Evolutionary conservation across 2,329 filamentous ascomycete species (phyloP).

Genomic region (Fusarium sp.): DNA sequence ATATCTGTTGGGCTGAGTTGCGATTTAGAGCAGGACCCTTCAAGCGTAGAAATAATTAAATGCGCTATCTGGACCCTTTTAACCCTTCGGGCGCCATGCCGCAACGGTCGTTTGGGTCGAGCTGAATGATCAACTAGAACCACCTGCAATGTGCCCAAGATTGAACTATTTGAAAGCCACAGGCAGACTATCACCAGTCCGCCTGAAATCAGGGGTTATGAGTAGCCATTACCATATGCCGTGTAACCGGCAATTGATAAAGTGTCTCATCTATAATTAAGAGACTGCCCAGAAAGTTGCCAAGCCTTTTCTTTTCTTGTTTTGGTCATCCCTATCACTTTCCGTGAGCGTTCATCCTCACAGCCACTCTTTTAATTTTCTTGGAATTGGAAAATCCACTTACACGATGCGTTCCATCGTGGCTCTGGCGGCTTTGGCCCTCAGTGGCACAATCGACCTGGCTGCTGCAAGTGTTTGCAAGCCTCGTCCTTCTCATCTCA

Average conservation of each 20-base stretch:
- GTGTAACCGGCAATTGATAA: not conserved
- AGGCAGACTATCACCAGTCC: not conserved
- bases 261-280: not conserved
- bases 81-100: not conserved
- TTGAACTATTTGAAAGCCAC: constrained; percentile 1
- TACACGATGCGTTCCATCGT: constrained; percentile 2
- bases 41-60: not conserved
- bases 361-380: constrained; percentile 15
- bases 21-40: not conserved
- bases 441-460: not conserved
- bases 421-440: not conserved
- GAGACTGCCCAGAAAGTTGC: not conserved
- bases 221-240: not conserved
- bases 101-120: not conserved
- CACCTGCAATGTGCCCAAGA: not conserved
- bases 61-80: not conserved
- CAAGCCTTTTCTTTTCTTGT: not conserved
- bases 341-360: constrained; percentile 17
- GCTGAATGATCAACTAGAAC: not conserved
- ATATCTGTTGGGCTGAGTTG: accelerated
- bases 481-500: not conserved
- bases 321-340: not conserved
- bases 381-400: no score
- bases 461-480: constrained; percentile 9
- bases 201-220: not conserved